A percentile compares a stretch with the other conserved stretches of the same genome.
Evolutionary conservation across 306 rosid genomes (phyloP).

Genomic region (Prunus padus): DNA sequence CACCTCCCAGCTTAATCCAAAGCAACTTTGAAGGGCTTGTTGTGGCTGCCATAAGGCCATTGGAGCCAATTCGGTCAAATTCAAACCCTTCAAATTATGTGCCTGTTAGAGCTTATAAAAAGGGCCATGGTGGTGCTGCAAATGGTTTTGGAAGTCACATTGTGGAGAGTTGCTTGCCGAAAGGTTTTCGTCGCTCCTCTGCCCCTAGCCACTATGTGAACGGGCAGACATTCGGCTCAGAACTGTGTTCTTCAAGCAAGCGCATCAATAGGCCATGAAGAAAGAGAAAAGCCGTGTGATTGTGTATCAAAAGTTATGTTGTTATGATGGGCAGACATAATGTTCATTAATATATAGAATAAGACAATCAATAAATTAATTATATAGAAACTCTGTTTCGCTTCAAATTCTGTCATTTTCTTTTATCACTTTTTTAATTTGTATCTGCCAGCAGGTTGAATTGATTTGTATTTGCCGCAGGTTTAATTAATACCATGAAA

Average conservation of each 20-base stretch:
- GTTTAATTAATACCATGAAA: too few relatives aligned
- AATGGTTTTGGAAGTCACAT: slow-evolving; percentile 7
- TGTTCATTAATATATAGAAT: neutral
- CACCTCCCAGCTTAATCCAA: slow-evolving; percentile 9
- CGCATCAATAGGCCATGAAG: slow-evolving; percentile 35
- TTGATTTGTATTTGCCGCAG: too few relatives aligned
- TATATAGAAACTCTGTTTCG: neutral
- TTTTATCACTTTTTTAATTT: neutral
- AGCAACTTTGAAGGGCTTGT: slow-evolving; percentile 12
- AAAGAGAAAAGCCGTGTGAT: neutral
- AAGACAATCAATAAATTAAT: neutral
- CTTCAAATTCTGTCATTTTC: neutral
- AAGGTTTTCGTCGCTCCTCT: slow-evolving; percentile 51
- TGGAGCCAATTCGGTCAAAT: slow-evolving; percentile 15
- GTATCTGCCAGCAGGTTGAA: too few relatives aligned
- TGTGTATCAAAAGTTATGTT: neutral
- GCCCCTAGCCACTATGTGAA: slow-evolving; percentile 65
- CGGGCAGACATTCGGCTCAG: slow-evolving; percentile 45
- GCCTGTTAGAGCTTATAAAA: slow-evolving; percentile 20
- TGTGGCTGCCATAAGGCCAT: slow-evolving; percentile 32
- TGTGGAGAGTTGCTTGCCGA: slow-evolving; percentile 62
- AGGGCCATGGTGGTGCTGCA: slow-evolving; percentile 17
- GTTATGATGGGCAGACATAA: neutral
- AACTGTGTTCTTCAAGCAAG: slow-evolving; percentile 41
- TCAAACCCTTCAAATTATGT: slow-evolving; percentile 26